Conservation (phyloP, 441 rosid genomes). For the Euphorbia schlechtendalii region DNA sequence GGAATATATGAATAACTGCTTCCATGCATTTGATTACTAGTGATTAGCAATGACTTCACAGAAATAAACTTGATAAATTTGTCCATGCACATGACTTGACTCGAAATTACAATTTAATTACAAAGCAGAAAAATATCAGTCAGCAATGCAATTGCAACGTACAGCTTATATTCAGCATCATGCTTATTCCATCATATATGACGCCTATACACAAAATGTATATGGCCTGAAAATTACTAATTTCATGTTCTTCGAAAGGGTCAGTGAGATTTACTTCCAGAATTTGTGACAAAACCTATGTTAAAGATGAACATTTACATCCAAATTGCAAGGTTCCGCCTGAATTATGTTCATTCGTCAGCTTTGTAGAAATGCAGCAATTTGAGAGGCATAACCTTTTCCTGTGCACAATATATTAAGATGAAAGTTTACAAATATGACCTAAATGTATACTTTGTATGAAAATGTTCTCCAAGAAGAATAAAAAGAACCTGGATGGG, state of each 20-base stretch:
- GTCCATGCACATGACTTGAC: no score
- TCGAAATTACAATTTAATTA: conserved; percentile 20
- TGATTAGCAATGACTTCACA: no score
- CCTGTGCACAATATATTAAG: conserved; percentile 29
- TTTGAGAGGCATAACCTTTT: conserved; percentile 47
- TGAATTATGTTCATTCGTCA: conserved; percentile 19
- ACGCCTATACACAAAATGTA: conserved; percentile 23
- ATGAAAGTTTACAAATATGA: not conserved
- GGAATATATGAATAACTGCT: no score
- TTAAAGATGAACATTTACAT: conserved; percentile 14
- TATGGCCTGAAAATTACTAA: conserved; percentile 12
- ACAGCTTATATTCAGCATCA: conserved; percentile 12
- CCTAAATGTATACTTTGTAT: not conserved
- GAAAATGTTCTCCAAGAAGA: not conserved
- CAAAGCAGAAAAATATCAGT: conserved; percentile 27
- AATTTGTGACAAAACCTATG: conserved; percentile 13
- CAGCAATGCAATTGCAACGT: conserved; percentile 20
- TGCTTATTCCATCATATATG: conserved; percentile 5
- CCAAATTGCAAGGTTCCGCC: conserved; percentile 12
- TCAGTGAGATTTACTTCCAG: conserved; percentile 10
- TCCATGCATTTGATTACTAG: no score
- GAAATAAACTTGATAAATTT: no score
- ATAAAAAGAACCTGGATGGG: conserved; percentile 36
- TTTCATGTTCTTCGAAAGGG: conserved; percentile 2
- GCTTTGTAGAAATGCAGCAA: conserved; percentile 61